Percentiles rank a stretch among this genome's conserved stretches.
Evolutionary conservation across 1,139 yeast genomes (phyloP).

Genomic region (Debaryomyces robertsiae): DNA sequence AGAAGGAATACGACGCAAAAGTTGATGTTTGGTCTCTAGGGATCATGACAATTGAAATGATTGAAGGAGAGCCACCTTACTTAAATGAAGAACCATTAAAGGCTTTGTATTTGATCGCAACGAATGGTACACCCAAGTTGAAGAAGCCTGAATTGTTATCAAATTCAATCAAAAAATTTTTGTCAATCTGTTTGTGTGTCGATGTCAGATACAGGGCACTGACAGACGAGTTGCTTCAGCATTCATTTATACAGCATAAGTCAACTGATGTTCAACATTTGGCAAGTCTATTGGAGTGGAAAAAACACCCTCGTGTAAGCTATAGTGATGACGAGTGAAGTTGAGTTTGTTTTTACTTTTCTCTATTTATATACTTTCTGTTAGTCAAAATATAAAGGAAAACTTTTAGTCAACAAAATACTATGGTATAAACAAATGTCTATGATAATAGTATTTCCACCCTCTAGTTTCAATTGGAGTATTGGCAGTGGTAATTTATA

Average conservation of each 20-base stretch:
- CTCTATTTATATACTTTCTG: constrained; percentile 3
- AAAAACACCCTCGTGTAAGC: constrained; percentile 15
- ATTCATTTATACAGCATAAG: constrained; percentile 69
- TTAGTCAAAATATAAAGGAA: constrained; percentile 1
- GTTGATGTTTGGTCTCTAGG: constrained; percentile 98
- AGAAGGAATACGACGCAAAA: constrained; percentile 93
- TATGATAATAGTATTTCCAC: too few relatives aligned
- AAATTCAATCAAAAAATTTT: constrained; percentile 78
- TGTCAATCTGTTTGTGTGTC: constrained; percentile 91
- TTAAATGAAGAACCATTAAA: constrained; percentile 85
- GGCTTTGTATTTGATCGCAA: constrained; percentile 75
- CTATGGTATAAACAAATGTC: too few relatives aligned
- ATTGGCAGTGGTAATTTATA: too few relatives aligned
- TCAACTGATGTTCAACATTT: constrained; percentile 72
- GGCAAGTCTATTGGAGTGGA: constrained; percentile 73
- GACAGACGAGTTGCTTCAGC: constrained; percentile 83
- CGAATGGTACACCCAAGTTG: constrained; percentile 94
- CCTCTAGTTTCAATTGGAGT: too few relatives aligned
- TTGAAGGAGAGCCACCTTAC: constrained; percentile 98
- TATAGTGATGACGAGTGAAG: constrained; percentile 10
- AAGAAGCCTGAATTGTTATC: constrained; percentile 83
- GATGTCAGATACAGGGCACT: constrained; percentile 92
- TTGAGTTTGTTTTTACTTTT: neutral
- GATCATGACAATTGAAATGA: constrained; percentile 98
- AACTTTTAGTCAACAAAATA: neutral